Evolutionary conservation across 306 rosid genomes (phyloP), one percentile per base, ranked within the genome.

Genomic region (Dryas drummondii): DNA sequence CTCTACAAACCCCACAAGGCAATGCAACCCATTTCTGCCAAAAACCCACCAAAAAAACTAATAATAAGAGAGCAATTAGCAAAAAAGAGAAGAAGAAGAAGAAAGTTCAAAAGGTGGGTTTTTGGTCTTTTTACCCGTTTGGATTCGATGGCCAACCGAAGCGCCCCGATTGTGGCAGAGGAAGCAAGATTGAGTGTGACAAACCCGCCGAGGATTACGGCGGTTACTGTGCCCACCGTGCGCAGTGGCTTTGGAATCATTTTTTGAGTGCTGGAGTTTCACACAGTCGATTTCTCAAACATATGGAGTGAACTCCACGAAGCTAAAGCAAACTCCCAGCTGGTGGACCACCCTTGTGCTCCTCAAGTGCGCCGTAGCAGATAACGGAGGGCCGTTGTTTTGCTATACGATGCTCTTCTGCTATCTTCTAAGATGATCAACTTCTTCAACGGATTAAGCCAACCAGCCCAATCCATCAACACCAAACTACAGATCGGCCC

Each of bases 1-100:
- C 94, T 76, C 87, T 83, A 75, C 98, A 92, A 72, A 64, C 78
- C 80, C 47, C 78, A 78, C 97, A 94, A n/a, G 97, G 96, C 78
- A 84, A 51, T 2, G 88, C 89, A 56, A 45, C 44, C 55, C 88
- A 85, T 80, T 79, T 84, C 97, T 92, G 87, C 86, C 22, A 67
- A 76, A 59, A 76, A 53, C 70, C 77, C 22, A 70, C 52, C 61
- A 70, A 51, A 44, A 9, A 51, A 55, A 56, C 37, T 6, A n/a
- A 37, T 22, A 41, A 32, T 72, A 72, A 56, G 22, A 56, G 19
- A 22, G 22, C 15, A 19, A 57, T 57, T 16, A 44, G 5, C 11
- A 61, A 51, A 61, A 10, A 6, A 32, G 55, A 5, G 11, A 22
- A 22, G 7, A 12, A 12, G n/a, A n/a, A n/a, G 52, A 74, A 4